Percentiles rank a stretch among this genome's conserved stretches.
phyloP scores from a whole-genome alignment of 2,329 filamentous ascomycete species.

The Chaetothyriales sp. region DNA sequence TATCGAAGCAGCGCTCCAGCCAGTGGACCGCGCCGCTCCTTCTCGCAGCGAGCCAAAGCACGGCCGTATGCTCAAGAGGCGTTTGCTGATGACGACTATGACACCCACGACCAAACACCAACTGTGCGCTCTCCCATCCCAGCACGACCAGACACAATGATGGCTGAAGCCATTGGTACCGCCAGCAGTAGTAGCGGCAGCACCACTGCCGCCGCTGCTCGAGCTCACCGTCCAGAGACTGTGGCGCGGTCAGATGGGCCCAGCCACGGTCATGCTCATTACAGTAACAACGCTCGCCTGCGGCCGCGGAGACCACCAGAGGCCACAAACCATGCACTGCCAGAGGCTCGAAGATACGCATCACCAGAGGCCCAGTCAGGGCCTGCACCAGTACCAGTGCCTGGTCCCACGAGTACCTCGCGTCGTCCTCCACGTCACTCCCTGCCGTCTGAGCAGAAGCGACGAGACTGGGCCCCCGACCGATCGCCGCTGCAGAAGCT shows the following conservation, averaged over 20 bases:
- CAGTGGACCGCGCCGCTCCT: slow-evolving; percentile 13
- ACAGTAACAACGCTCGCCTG: background rate
- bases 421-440: background rate
- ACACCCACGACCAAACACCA: background rate
- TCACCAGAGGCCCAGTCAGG: background rate
- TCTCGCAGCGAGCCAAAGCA: slow-evolving; percentile 17
- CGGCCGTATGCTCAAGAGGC: slow-evolving; percentile 16
- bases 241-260: no score
- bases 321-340: no score
- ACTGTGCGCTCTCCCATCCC: background rate
- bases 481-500: slow-evolving; percentile 86
- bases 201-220: background rate
- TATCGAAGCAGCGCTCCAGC: slow-evolving; percentile 33
- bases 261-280: background rate
- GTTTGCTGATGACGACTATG: slow-evolving; percentile 11
- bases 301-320: background rate
- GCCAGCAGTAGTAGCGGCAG: slow-evolving; percentile 7
- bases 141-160: background rate
- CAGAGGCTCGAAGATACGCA: background rate
- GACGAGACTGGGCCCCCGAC: slow-evolving; percentile 52
- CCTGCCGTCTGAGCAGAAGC: slow-evolving; percentile 16
- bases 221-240: background rate
- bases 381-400: background rate
- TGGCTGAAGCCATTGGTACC: slow-evolving; percentile 5
- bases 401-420: background rate